Percentiles rank a stretch among this genome's conserved stretches.
Evolutionary conservation across 768 basidiomycete genomes (phyloP).

Genomic region (Mycena albidolilacea): DNA sequence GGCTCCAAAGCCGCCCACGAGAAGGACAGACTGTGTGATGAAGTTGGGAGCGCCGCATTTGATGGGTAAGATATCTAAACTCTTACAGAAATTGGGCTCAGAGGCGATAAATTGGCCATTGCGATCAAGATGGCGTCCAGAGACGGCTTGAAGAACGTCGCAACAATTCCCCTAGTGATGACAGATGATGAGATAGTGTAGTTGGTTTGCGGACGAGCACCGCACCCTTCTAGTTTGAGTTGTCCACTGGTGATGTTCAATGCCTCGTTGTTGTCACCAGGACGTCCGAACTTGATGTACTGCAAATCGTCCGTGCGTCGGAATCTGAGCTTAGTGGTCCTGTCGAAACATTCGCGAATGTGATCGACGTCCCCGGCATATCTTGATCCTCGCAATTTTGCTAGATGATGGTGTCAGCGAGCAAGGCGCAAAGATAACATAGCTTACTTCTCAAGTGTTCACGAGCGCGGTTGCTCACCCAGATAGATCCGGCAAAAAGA

Average conservation of each 20-base stretch:
- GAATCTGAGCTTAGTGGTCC: constrained; percentile 63
- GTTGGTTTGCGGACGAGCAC: not conserved
- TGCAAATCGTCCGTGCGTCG: constrained; percentile 54
- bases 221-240: constrained; percentile 57
- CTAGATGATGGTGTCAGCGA: constrained; percentile 43
- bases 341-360: constrained; percentile 62
- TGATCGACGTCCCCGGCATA: constrained; percentile 59
- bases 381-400: constrained; percentile 54
- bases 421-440: not conserved
- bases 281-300: constrained; percentile 64
- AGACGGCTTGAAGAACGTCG: constrained; percentile 56
- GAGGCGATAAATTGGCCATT: constrained; percentile 47
- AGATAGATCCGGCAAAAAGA: constrained; percentile 65
- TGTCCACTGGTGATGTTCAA: constrained; percentile 63
- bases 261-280: constrained; percentile 55
- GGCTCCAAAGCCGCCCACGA: constrained; percentile 74
- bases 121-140: constrained; percentile 53
- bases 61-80: not conserved
- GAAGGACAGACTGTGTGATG: constrained; percentile 54
- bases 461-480: constrained; percentile 62
- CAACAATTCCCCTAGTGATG: constrained; percentile 50
- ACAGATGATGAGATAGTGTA: too few relatives aligned
- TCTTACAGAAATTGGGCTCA: constrained; percentile 51
- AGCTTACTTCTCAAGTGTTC: constrained; percentile 55
- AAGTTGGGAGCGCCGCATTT: not conserved